These are phyloP conservation scores for Macrophomina phaseolina DNA, from an alignment of 2,329 filamentous ascomycete species.

Conservation along the genomic window DNA sequence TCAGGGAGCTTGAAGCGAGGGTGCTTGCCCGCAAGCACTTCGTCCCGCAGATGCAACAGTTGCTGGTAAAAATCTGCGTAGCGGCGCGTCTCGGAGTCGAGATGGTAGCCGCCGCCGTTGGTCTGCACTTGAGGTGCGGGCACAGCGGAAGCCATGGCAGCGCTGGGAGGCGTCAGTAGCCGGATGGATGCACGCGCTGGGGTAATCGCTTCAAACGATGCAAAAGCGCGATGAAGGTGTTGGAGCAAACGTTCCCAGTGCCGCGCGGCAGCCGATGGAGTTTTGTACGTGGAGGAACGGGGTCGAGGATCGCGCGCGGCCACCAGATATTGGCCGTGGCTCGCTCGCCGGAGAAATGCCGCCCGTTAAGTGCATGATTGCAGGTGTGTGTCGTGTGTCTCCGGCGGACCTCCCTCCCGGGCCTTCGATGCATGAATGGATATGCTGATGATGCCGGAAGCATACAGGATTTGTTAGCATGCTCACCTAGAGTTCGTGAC, in stretches of 20 bases:
- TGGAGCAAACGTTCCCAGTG: slow-evolving; percentile 23
- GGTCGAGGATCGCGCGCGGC: background rate
- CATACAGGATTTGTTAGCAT: too few species aligned
- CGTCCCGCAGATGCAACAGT: slow-evolving; percentile 80
- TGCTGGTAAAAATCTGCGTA: slow-evolving; percentile 69
- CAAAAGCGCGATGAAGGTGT: slow-evolving; percentile 4
- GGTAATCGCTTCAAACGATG: slow-evolving; percentile 11
- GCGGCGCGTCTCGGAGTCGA: slow-evolving; percentile 41
- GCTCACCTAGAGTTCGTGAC: too few species aligned
- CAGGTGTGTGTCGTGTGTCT: too few species aligned
- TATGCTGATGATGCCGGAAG: too few species aligned
- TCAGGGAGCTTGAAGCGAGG: slow-evolving; percentile 64
- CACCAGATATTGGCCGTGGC: slow-evolving; percentile 18
- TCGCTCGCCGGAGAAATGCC: slow-evolving; percentile 7
- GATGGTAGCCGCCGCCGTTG: slow-evolving; percentile 45
- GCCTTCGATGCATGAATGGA: background rate
- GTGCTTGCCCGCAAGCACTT: slow-evolving; percentile 78
- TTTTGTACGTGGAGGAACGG: slow-evolving; percentile 17
- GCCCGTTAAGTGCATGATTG: background rate
- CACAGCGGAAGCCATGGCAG: slow-evolving; percentile 26
- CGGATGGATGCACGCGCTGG: background rate
- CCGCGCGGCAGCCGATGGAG: slow-evolving; percentile 14
- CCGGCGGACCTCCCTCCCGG: background rate
- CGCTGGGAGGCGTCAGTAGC: slow-evolving; percentile 17
- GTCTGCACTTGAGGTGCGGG: slow-evolving; percentile 35